Evolutionary conservation across 306 rosid genomes (phyloP).

Genomic region (Pterocarpus macrocarpus): DNA sequence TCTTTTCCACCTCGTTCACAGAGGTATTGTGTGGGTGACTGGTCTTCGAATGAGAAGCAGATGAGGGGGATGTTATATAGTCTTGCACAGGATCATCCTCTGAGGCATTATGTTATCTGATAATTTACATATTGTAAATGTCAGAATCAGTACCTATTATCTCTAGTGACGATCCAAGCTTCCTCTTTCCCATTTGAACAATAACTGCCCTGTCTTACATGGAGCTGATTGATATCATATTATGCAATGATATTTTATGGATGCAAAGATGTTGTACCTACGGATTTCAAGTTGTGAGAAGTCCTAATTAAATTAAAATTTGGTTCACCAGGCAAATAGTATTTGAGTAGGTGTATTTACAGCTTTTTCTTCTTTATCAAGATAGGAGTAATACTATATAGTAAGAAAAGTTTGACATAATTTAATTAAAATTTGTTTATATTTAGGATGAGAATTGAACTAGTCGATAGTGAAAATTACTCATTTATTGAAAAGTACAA

Average conservation of each 20-base stretch:
- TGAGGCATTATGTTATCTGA: not conserved
- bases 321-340: no score
- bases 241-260: not conserved
- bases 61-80: not conserved
- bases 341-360: no score
- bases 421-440: no score
- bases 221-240: not conserved
- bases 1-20: not conserved
- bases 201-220: not conserved
- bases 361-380: not conserved
- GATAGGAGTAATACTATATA: no score
- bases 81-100: not conserved
- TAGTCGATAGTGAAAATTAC: not conserved
- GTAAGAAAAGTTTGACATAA: no score
- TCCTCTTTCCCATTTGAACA: not conserved
- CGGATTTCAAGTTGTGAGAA: not conserved
- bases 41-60: no score
- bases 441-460: not conserved
- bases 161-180: not conserved
- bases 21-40: not conserved
- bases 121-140: not conserved
- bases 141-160: not conserved
- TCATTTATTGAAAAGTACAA: not conserved
- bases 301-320: not conserved
- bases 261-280: not conserved